These are phyloP conservation scores for Cercospora sp. DNA, from an alignment of 2,329 filamentous ascomycete species.

Conservation along the genomic window DNA sequence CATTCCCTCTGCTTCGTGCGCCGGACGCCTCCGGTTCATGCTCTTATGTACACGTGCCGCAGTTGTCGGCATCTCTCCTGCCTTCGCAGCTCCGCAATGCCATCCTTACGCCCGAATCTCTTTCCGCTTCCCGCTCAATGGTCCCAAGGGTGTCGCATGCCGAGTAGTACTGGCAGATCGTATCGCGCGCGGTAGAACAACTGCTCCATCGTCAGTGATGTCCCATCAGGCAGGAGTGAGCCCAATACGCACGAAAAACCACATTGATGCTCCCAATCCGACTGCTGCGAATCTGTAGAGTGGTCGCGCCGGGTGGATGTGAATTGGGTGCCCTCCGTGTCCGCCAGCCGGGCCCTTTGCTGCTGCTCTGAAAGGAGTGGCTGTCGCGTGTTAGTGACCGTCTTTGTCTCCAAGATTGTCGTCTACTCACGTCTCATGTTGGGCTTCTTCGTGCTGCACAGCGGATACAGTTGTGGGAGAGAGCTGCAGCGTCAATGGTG, in stretches of 20 bases:
- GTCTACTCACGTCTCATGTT: conserved; percentile 17
- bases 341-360: conserved; percentile 37
- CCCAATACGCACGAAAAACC: conserved; percentile 76
- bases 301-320: conserved; percentile 62
- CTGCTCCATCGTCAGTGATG: conserved; percentile 49
- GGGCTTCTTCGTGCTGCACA: neutral
- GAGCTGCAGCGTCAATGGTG: neutral
- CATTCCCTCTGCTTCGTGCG: conserved; percentile 8
- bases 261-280: conserved; percentile 91
- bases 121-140: conserved; percentile 58
- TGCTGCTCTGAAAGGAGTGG: conserved; percentile 30
- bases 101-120: neutral
- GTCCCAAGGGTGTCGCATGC: conserved; percentile 96
- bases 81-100: too few species aligned
- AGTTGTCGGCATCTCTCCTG: neutral
- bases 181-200: conserved; percentile 96
- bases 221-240: neutral
- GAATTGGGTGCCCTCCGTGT: conserved; percentile 54
- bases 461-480: neutral
- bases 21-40: conserved; percentile 10
- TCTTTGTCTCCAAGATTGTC: neutral
- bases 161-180: conserved; percentile 86
- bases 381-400: conserved; percentile 9
- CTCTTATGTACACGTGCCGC: conserved; percentile 6
- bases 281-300: conserved; percentile 86